These are phyloP conservation scores for Brassica balearica DNA, from an alignment of 441 rosid species.

Conservation along the genomic window DNA sequence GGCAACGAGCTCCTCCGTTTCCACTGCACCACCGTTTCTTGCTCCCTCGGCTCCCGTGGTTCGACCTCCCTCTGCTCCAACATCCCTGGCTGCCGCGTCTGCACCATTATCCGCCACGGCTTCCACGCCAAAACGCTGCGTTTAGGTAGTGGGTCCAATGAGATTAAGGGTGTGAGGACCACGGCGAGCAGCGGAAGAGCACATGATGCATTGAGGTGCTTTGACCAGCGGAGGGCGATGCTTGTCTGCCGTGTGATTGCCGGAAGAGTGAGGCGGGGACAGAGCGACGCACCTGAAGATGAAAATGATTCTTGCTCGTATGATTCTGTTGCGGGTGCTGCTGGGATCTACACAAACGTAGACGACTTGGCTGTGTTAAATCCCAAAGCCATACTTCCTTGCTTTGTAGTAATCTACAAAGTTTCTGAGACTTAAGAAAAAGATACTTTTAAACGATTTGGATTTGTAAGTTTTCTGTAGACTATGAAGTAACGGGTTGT, in stretches of 20 bases:
- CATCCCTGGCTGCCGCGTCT: constrained; percentile 80
- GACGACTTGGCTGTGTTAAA: constrained; percentile 80
- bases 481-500: constrained; percentile 3
- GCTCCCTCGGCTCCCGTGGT: constrained; percentile 78
- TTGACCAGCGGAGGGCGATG: constrained; percentile 81
- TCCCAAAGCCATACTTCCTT: constrained; percentile 87
- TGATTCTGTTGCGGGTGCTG: constrained; percentile 73
- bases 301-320: constrained; percentile 49
- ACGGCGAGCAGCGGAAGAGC: constrained; percentile 97
- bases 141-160: constrained; percentile 32
- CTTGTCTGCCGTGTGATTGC: constrained; percentile 93
- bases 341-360: constrained; percentile 67
- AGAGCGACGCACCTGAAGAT: constrained; percentile 50
- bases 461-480: constrained; percentile 1
- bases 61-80: constrained; percentile 75
- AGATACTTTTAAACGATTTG: constrained; percentile 20
- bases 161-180: constrained; percentile 62
- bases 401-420: constrained; percentile 88
- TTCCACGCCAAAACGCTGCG: constrained; percentile 58
- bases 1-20: constrained; percentile 94
- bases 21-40: constrained; percentile 73
- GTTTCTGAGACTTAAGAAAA: constrained; percentile 49
- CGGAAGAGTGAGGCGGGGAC: constrained; percentile 69
- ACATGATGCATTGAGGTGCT: constrained; percentile 64
- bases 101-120: constrained; percentile 83